Percentiles rank a stretch among this genome's conserved stretches.
These are phyloP conservation scores for Periconia digitata DNA, from an alignment of 2,329 filamentous ascomycete genomes.

Conservation along the genomic window DNA sequence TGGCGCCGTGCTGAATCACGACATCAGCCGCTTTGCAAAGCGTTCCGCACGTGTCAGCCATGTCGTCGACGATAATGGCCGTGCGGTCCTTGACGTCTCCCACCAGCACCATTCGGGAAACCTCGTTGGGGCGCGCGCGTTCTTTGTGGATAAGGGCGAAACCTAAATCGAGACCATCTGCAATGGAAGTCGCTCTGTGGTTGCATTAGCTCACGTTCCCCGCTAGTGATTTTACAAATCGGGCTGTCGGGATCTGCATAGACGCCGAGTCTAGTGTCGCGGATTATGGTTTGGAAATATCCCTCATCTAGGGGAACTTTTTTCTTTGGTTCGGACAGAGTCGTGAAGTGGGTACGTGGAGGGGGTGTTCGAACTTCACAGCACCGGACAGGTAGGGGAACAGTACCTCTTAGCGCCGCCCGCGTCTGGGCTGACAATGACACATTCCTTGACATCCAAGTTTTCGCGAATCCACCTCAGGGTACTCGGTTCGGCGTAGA, in stretches of 20 bases:
- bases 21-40: constrained; percentile 86
- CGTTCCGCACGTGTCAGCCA: constrained; percentile 95
- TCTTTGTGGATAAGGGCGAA: constrained; percentile 98
- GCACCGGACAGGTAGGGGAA: background rate
- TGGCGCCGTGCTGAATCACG: constrained; percentile 82
- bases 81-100: constrained; percentile 89
- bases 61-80: constrained; percentile 95
- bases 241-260: background rate
- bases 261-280: background rate
- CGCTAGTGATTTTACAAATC: background rate
- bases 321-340: background rate
- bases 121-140: constrained; percentile 85
- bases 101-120: constrained; percentile 93
- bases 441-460: constrained; percentile 76
- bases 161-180: constrained; percentile 83
- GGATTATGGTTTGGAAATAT: background rate
- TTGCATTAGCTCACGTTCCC: constrained; percentile 16
- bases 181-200: constrained; percentile 79
- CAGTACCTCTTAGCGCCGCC: constrained; percentile 83
- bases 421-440: constrained; percentile 93
- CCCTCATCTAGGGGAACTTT: too few species aligned
- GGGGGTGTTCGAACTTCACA: background rate
- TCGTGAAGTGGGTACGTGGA: background rate
- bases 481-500: constrained; percentile 92
- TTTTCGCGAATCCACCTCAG: constrained; percentile 90